These are phyloP conservation scores for Tardiomyces blankii DNA, from an alignment of 1,139 yeast species.

Conservation along the genomic window DNA sequence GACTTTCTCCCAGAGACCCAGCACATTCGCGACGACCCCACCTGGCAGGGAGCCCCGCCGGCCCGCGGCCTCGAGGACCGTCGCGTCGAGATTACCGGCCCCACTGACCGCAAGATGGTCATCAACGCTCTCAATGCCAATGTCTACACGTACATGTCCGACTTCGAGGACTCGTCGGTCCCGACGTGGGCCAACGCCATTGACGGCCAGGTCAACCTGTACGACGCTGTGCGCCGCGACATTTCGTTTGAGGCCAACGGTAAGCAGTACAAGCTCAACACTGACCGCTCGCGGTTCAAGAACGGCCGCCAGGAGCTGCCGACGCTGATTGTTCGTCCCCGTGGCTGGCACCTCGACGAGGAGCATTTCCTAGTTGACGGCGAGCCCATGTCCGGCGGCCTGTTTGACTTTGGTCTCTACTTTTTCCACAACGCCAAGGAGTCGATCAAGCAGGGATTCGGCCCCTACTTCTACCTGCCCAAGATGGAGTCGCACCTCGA, in stretches of 20 bases:
- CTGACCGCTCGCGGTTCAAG: conserved; percentile 15
- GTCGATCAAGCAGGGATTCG: conserved; percentile 47
- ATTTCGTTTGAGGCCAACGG: conserved; percentile 48
- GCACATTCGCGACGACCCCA: conserved; percentile 57
- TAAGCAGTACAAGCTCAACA: conserved; percentile 50
- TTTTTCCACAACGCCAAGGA: conserved; percentile 65
- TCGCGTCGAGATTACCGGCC: conserved; percentile 53
- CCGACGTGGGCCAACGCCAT: conserved; percentile 92
- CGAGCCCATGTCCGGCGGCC: conserved; percentile 60
- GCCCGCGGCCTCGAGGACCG: conserved; percentile 71
- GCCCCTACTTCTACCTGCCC: conserved; percentile 72
- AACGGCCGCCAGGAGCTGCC: conserved; percentile 39
- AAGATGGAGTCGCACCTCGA: conserved; percentile 75
- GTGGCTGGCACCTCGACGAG: conserved; percentile 81
- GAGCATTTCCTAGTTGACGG: conserved; percentile 66
- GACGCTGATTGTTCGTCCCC: conserved; percentile 70
- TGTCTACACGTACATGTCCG: conserved; percentile 91
- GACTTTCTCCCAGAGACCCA: conserved; percentile 65
- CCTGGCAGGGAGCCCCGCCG: conserved; percentile 72
- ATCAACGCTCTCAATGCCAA: conserved; percentile 84
- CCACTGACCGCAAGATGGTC: conserved; percentile 83
- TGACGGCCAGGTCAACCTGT: conserved; percentile 83
- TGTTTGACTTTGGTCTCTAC: conserved; percentile 69
- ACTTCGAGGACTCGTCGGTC: conserved; percentile 88
- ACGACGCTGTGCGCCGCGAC: conserved; percentile 73